Conservation (phyloP, 2,329 filamentous ascomycete species). For the Aspergillus bombycis region DNA sequence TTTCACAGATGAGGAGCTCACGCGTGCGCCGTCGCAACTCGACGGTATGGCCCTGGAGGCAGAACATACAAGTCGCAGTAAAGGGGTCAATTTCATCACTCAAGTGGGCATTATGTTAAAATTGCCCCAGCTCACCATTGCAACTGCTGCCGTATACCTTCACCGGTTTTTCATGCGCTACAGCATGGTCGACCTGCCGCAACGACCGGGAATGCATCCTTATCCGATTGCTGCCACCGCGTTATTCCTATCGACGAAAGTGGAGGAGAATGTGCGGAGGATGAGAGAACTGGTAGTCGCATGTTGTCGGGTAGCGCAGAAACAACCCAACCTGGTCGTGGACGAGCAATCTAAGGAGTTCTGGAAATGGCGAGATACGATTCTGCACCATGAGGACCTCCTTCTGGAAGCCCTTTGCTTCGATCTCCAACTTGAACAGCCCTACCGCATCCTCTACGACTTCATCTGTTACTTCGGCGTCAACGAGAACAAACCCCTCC, state of each 20-base stretch:
- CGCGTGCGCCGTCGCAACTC: slow-evolving; percentile 79
- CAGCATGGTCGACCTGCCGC: slow-evolving; percentile 74
- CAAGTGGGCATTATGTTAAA: slow-evolving; percentile 92
- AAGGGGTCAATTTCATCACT: slow-evolving; percentile 95
- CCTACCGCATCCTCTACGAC: slow-evolving; percentile 82
- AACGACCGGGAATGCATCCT: slow-evolving; percentile 75
- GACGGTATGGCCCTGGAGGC: slow-evolving; percentile 78
- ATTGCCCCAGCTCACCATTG: slow-evolving; percentile 86
- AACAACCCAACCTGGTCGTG: slow-evolving; percentile 84
- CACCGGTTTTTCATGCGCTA: slow-evolving; percentile 94
- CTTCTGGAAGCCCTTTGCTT: slow-evolving; percentile 93
- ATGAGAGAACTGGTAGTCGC: slow-evolving; percentile 94
- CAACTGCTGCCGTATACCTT: slow-evolving; percentile 91
- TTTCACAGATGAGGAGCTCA: slow-evolving; percentile 81
- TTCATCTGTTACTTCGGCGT: slow-evolving; percentile 74
- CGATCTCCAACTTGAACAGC: slow-evolving; percentile 86
- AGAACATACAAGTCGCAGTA: slow-evolving; percentile 79
- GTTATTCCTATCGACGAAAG: slow-evolving; percentile 93
- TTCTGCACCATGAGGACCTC: slow-evolving; percentile 87
- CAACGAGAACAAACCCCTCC: slow-evolving; percentile 77
- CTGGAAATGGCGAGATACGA: slow-evolving; percentile 96
- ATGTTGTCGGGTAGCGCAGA: slow-evolving; percentile 91
- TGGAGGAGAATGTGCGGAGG: slow-evolving; percentile 94
- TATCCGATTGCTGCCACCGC: slow-evolving; percentile 92
- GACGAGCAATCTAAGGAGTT: slow-evolving; percentile 98